Evolutionary conservation across 768 basidiomycete species (phyloP), one percentile per base, ranked within the genome.

Genomic region (Lyophyllum shimeji): DNA sequence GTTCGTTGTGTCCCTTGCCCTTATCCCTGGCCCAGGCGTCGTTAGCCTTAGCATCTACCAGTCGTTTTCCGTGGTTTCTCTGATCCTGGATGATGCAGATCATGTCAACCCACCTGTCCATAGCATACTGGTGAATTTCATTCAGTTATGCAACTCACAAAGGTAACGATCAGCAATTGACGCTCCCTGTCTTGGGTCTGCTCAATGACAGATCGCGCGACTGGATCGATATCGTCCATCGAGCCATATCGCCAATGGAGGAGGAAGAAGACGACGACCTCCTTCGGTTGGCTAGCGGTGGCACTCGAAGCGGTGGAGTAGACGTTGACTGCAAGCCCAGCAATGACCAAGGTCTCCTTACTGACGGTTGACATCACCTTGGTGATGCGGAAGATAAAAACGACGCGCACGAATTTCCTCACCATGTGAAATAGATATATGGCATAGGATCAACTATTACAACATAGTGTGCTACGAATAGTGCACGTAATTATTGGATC

Each of bases 1-100:
- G 66, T 18, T 70, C 63, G 56, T 78, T 77, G 23, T 72, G 34
- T 13, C 34, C 61, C 12, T 59, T 60, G 18, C 20, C 56, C 29
- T 57, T 57, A 24, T 67, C 60, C 46, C 69, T 66, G 15, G 50
- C 24, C 74, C 77, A 81, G 17, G 62, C 70, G 18, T 70, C 62
- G 48, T 80, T 81, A 7, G 67, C 68, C 17, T 60, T 67, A 7
- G 61, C 45, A 29, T 72, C 65, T 13, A 72, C 55, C 7, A 75
- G 55, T 23, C 79, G 65, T 46, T 61, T 60, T 21, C 79, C 78
- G 57, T 81, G 78, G 47, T 81, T 80, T 18, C 78, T 69, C 47
- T 77, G 78, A 57, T 81, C 78, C 78, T 81, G 47, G 27, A 34
- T 33, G 24, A 33, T 15, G 37, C 0, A n/a, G 39, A 18, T 9